Percentiles rank a stretch among this genome's conserved stretches.
Evolutionary conservation across 768 basidiomycete genomes (phyloP).

Genomic region (Pisolithus marmoratus): DNA sequence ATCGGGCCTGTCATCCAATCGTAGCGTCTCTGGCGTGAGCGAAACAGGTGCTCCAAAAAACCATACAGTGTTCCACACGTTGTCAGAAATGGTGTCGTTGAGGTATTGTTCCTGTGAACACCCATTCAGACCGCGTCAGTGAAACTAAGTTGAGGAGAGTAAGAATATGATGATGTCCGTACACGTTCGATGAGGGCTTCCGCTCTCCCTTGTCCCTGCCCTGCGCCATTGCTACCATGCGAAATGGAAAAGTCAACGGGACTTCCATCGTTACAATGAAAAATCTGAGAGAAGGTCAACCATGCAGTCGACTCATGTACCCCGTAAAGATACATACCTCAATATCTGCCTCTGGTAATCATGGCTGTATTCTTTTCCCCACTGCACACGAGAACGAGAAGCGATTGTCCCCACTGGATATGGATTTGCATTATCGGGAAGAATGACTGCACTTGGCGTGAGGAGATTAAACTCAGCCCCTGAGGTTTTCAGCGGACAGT

Average conservation of each 20-base stretch:
- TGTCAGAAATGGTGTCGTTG: background rate
- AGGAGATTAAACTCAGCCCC: background rate
- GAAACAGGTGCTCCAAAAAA: background rate
- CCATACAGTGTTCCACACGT: background rate
- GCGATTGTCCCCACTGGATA: background rate
- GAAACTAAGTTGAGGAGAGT: background rate
- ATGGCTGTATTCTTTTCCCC: background rate
- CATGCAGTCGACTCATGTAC: background rate
- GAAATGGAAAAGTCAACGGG: background rate
- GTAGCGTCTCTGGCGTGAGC: background rate
- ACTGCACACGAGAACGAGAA: background rate
- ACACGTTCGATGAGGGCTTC: background rate
- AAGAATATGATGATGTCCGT: background rate
- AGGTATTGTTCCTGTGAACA: background rate
- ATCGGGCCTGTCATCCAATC: too few relatives aligned
- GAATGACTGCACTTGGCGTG: background rate
- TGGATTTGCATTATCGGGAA: background rate
- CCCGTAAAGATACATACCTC: background rate
- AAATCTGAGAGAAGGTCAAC: background rate
- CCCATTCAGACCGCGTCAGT: background rate
- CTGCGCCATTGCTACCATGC: background rate
- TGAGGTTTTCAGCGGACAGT: background rate
- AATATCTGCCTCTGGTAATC: background rate
- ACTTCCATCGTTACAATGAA: background rate
- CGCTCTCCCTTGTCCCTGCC: background rate